Evolutionary conservation across 1,284 basidiomycete species (phyloP).

Genomic region (Rhodotorula sp.): DNA sequence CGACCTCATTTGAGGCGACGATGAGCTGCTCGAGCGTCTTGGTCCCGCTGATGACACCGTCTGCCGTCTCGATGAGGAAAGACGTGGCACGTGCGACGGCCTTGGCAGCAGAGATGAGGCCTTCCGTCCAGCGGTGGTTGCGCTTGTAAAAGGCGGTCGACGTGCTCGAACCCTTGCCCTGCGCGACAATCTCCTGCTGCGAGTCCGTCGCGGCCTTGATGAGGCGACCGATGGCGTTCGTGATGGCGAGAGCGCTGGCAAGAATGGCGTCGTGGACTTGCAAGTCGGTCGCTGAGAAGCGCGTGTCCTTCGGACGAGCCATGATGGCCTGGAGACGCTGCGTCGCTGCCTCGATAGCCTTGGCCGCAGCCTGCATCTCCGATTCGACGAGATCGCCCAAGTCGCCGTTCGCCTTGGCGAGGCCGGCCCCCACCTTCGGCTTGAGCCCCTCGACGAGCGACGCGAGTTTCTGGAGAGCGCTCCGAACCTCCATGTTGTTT

Average conservation of each 20-base stretch:
- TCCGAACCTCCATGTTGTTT: constrained; percentile 81
- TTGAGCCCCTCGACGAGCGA: constrained; percentile 82
- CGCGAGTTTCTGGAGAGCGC: constrained; percentile 77
- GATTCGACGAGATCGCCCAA: constrained; percentile 95
- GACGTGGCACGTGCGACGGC: constrained; percentile 97
- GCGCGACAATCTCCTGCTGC: constrained; percentile 95
- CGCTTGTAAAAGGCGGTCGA: constrained; percentile 97
- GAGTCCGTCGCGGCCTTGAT: constrained; percentile 96
- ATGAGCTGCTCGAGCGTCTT: constrained; percentile 98
- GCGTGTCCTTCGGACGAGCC: constrained; percentile 77
- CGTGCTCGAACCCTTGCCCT: constrained; percentile 87
- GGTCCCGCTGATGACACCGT: constrained; percentile 85
- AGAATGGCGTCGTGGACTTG: constrained; percentile 99
- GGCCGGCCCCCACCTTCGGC: constrained; percentile 68
- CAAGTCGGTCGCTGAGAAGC: constrained; percentile 84
- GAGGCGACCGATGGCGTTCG: constrained; percentile 87
- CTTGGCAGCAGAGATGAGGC: constrained; percentile 95
- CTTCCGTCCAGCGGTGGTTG: constrained; percentile 99
- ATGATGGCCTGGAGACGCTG: constrained; percentile 85
- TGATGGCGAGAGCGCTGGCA: constrained; percentile 88
- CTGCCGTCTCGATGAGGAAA: constrained; percentile 93
- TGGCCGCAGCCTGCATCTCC: constrained; percentile 92
- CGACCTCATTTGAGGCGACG: constrained; percentile 97
- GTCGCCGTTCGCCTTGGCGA: constrained; percentile 81
- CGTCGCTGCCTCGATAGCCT: constrained; percentile 91